Percentiles rank a stretch among this genome's conserved stretches.
Conservation (phyloP, 306 rosid genomes). For the Ammopiptanthus mongolicus region DNA sequence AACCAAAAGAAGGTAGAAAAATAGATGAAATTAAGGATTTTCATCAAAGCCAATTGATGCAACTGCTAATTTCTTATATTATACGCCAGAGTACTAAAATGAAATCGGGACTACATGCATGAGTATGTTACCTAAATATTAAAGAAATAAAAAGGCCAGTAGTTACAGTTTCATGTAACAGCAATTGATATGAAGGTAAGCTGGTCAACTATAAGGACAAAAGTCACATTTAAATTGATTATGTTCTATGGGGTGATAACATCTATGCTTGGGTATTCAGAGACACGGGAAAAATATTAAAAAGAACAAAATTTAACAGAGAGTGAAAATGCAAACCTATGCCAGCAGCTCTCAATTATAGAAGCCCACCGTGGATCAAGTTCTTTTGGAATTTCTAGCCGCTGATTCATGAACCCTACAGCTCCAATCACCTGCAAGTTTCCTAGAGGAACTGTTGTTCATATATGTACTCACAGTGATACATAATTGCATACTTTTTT, state of each 20-base stretch:
- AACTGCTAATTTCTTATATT: neutral
- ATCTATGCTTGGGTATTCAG: constrained; percentile 1
- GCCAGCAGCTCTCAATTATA: constrained; percentile 93
- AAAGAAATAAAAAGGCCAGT: neutral
- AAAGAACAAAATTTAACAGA: neutral
- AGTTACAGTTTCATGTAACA: constrained; percentile 8
- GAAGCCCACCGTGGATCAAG: constrained; percentile 85
- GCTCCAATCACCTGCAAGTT: constrained; percentile 93
- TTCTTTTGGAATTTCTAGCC: constrained; percentile 84
- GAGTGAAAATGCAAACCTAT: constrained; percentile 43
- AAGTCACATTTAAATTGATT: constrained; percentile 3
- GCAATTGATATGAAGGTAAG: constrained; percentile 9
- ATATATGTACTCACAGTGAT: constrained; percentile 27
- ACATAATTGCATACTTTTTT: neutral
- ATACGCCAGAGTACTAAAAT: neutral
- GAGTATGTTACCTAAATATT: neutral
- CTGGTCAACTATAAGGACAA: neutral
- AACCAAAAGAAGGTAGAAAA: neutral
- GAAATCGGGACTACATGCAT: neutral
- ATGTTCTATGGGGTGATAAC: constrained; percentile 6
- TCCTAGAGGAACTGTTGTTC: constrained; percentile 44
- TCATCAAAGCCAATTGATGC: neutral
- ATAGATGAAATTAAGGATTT: neutral
- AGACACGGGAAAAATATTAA: neutral
- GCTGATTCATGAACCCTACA: constrained; percentile 97